Conservation (phyloP, 2,329 filamentous ascomycete species). For the Diaporthe vaccinii region DNA sequence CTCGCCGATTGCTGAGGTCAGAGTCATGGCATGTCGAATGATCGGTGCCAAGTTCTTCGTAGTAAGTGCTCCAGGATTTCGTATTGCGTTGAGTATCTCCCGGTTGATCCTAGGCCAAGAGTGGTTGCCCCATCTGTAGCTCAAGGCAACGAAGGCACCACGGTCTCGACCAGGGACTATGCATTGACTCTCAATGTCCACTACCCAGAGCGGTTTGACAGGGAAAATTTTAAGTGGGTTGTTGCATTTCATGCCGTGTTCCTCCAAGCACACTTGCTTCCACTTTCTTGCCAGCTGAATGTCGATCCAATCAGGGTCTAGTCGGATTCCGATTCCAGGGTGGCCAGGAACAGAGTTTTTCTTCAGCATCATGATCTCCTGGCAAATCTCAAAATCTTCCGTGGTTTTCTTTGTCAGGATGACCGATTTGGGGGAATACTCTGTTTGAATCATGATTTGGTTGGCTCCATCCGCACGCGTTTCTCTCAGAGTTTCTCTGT, state of each 20-base stretch:
- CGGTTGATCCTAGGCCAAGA: neutral
- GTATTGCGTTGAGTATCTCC: neutral
- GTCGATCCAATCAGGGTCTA: constrained; percentile 6
- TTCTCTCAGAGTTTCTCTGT: neutral
- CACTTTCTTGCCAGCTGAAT: neutral
- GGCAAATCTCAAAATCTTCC: too few species aligned
- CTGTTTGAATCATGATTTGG: neutral
- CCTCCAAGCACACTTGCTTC: neutral
- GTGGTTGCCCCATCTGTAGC: constrained; percentile 16
- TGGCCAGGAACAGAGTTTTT: neutral
- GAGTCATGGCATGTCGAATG: constrained; percentile 34
- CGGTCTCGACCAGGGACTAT: neutral
- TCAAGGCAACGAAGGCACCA: constrained; percentile 12
- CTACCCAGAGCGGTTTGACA: neutral
- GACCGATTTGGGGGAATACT: too few species aligned
- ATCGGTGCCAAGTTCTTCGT: constrained; percentile 45
- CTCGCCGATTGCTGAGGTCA: constrained; percentile 42
- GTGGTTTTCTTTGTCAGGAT: neutral
- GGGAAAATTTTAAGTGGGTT: constrained; percentile 1
- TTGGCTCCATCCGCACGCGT: neutral
- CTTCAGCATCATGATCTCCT: neutral
- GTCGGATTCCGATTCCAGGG: neutral
- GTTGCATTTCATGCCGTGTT: neutral
- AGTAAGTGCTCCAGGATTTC: neutral
- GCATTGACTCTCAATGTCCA: neutral